Evolutionary conservation across 108 stramenopile species (phyloP).

Genomic region (Pseudonitzschia delicatissima): DNA sequence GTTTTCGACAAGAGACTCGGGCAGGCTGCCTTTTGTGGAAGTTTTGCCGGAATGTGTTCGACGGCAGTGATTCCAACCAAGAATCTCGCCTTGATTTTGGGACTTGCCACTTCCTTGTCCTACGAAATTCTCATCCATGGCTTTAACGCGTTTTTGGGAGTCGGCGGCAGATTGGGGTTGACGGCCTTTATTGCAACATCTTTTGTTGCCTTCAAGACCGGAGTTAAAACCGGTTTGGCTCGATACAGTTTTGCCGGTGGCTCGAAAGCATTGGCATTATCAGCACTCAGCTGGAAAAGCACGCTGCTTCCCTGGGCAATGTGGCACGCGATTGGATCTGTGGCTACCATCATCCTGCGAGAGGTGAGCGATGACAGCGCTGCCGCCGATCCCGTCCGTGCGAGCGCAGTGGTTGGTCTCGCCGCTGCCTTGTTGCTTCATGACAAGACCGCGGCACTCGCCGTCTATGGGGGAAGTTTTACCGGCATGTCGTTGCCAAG

Average conservation of each 20-base stretch:
- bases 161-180: slow-evolving; percentile 44
- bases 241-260: neutral
- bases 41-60: slow-evolving; percentile 59
- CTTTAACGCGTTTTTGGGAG: slow-evolving; percentile 35
- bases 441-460: slow-evolving; percentile 40
- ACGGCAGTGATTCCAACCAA: slow-evolving; percentile 33
- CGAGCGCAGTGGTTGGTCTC: slow-evolving; percentile 50
- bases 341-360: slow-evolving; percentile 57
- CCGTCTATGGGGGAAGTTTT: slow-evolving; percentile 60
- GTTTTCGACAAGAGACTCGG: slow-evolving; percentile 30
- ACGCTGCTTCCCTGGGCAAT: slow-evolving; percentile 2
- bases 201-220: slow-evolving; percentile 22
- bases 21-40: slow-evolving; percentile 57
- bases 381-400: slow-evolving; percentile 58
- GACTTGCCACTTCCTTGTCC: slow-evolving; percentile 31
- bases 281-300: slow-evolving; percentile 21
- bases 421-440: slow-evolving; percentile 19
- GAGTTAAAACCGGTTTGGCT: neutral
- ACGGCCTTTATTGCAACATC: slow-evolving; percentile 53
- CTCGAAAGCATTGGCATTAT: neutral
- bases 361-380: slow-evolving; percentile 50
- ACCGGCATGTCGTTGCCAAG: slow-evolving; percentile 63
- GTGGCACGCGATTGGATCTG: slow-evolving; percentile 49
- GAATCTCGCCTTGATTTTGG: slow-evolving; percentile 14
- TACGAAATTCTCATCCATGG: slow-evolving; percentile 53